Evolutionary conservation across 306 rosid genomes (phyloP).

Genomic region (Acacia acuminata): DNA sequence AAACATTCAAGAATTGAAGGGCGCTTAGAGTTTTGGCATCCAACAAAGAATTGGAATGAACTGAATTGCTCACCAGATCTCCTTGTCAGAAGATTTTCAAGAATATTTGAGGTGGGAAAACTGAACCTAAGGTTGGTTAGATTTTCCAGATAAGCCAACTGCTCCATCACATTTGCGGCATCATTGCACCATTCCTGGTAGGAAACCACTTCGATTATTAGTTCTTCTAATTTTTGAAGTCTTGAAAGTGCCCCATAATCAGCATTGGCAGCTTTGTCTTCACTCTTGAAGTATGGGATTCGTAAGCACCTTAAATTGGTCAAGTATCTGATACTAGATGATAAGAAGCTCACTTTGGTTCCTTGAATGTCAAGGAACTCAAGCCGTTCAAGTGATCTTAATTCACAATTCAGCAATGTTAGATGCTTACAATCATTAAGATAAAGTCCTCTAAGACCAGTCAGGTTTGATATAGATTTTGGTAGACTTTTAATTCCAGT

Average conservation of each 20-base stretch:
- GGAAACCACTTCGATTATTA: constrained; percentile 15
- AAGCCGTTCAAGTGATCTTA: background rate
- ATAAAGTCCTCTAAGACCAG: too few relatives aligned
- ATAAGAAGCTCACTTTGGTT: background rate
- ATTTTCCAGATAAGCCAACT: background rate
- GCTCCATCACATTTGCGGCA: background rate
- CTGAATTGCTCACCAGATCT: background rate
- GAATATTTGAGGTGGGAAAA: constrained; percentile 14
- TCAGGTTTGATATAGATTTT: background rate
- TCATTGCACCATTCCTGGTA: background rate
- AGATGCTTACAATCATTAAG: too few relatives aligned
- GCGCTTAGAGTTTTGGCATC: constrained; percentile 21
- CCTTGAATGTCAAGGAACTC: constrained; percentile 25
- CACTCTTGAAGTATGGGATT: constrained; percentile 1
- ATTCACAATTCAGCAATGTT: too few relatives aligned
- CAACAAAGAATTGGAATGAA: constrained; percentile 35
- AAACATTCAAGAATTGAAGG: constrained; percentile 30
- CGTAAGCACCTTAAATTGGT: constrained; percentile 12
- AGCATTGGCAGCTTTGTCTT: background rate
- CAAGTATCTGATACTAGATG: constrained; percentile 9
- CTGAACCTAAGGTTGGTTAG: background rate
- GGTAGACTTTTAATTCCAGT: too few relatives aligned
- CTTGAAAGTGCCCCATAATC: background rate
- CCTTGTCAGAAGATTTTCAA: constrained; percentile 22
- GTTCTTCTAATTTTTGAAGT: constrained; percentile 25